Evolutionary conservation across 2,329 filamentous ascomycete species (phyloP), one percentile per base, ranked within the genome.

Genomic region (Colletotrichum sp.): DNA sequence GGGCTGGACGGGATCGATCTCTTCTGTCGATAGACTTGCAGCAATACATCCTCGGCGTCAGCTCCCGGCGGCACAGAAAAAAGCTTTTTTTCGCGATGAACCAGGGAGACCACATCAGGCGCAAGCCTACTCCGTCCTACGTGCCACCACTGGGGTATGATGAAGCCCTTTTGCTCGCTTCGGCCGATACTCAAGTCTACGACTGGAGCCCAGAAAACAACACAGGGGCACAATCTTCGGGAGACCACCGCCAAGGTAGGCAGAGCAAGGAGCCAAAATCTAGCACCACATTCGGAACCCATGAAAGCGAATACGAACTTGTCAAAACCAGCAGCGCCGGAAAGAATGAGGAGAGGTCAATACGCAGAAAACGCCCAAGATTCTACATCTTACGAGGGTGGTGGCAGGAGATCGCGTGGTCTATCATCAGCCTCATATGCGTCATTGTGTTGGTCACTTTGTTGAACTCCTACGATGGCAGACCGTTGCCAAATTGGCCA

Each of bases 401-500:
- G 66, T 74, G 44, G 66, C 71, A 64, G 13, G 71, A 74, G 24
- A 21, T 74, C 13, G 16, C 28, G 4, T 74, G 71, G 36, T 74
- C 57, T 8, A 16, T 34, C 7, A 49, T 74, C 7, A 69, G 66
- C 18, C 24, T 66, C 28, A 8, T 63, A 7, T 70, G 55, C 32
- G 13, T 78, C 32, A 44, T 72, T 3, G 77, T 86, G 83, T 34
- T 79, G 12, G 59, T 77, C n/a, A 36, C 69, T 21, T 60, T 78
- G 3, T 65, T 79, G 15, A 36, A 30, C 18, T 34, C 52, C 4
- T 77, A 67, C 71, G 74, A 83, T 39, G 78, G 79, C 28, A 75
- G 79, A n/a, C 77, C 78, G 0, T 76, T 79, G 7, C 81, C 80
- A 2, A 72, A 76, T 4, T 78, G 79, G 78, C 78, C 77, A 5